Conservation (phyloP, 1,284 basidiomycete species). For the Golubevia sp. region DNA sequence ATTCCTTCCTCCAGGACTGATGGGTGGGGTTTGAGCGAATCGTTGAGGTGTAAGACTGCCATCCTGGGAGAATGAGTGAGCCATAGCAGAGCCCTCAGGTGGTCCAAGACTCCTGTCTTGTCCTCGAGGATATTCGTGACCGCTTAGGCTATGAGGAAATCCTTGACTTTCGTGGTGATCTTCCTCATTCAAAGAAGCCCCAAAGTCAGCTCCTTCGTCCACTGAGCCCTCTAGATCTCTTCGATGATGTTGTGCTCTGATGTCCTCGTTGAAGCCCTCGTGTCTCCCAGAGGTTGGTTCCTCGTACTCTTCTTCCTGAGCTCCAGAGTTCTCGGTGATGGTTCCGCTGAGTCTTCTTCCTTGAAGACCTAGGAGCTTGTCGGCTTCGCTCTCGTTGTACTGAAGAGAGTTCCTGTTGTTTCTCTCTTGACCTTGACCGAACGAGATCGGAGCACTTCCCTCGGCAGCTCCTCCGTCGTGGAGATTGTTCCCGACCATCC, state of each 20-base stretch:
- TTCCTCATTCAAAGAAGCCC: too few relatives aligned
- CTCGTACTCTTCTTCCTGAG: slow-evolving; percentile 29
- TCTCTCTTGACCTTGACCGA: background rate
- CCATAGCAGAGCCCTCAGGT: background rate
- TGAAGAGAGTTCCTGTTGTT: slow-evolving; percentile 30
- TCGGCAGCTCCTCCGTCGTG: background rate
- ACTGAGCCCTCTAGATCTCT: background rate
- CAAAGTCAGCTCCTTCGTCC: background rate
- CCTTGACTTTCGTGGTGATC: background rate
- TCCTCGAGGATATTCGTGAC: background rate
- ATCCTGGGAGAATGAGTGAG: background rate
- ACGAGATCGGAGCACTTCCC: background rate
- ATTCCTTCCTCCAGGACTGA: background rate
- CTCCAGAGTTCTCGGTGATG: slow-evolving; percentile 10
- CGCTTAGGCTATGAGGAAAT: background rate
- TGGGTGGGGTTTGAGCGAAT: background rate
- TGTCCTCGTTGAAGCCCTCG: background rate
- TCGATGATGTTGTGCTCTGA: background rate
- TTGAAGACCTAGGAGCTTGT: slow-evolving; percentile 29
- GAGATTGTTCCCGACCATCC: background rate
- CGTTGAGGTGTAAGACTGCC: background rate
- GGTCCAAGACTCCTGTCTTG: too few relatives aligned
- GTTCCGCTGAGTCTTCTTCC: slow-evolving; percentile 22
- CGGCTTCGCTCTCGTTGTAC: slow-evolving; percentile 26
- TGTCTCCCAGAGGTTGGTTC: slow-evolving; percentile 16